Evolutionary conservation across 2,329 filamentous ascomycete genomes (phyloP), one percentile per base, ranked within the genome.

Genomic region (Aspergillus uvarum): DNA sequence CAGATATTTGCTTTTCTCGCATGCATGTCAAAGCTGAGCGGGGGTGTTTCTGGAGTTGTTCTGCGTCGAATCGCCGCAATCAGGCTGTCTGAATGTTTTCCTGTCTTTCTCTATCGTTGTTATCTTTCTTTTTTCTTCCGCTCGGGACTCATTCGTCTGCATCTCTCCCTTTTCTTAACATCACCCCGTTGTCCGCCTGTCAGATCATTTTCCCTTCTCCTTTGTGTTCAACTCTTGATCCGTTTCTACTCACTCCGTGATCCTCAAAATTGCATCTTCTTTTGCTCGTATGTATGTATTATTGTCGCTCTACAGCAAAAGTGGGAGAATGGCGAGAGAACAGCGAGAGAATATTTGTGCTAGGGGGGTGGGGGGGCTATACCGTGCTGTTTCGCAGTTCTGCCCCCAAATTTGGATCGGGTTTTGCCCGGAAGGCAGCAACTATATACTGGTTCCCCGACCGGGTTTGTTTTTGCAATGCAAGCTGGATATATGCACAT

Each of bases 1-100:
- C 7, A 31, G 22, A 31, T 3, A 32, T 58, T 62, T 51, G 38
- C 32, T 49, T 21, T 49, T 57, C 49, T 47, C 31, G 47, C 38
- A 59, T 29, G 49, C 50, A 49, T 57, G 56, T 61, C 44, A 51
- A 51, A 54, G 56, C 61, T 63, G 50, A 67, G 65, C 64, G 65
- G 65, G 65, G 65, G 65, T 63, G 65, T 67, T 67, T 58, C 38
- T 19, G 38, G 38, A 44, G 38, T 44, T 42, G 16, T n/a, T 44
- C 32, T 61, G 63, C 52, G 63, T 63, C 42, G 54, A 53, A 51
- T 59, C 56, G 54, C 59, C 56, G 65, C 56, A 60, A 59, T 56
- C 61, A 57, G 62, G 57, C 58, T 56, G 60, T 63, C 59, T 56
- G 62, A 57, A 54, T 59, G 26, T 26, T 59, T 26, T 16, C 47